Evolutionary conservation across 805 yeast species (phyloP).

Genomic region (Saccharomycodes ludwigii): DNA sequence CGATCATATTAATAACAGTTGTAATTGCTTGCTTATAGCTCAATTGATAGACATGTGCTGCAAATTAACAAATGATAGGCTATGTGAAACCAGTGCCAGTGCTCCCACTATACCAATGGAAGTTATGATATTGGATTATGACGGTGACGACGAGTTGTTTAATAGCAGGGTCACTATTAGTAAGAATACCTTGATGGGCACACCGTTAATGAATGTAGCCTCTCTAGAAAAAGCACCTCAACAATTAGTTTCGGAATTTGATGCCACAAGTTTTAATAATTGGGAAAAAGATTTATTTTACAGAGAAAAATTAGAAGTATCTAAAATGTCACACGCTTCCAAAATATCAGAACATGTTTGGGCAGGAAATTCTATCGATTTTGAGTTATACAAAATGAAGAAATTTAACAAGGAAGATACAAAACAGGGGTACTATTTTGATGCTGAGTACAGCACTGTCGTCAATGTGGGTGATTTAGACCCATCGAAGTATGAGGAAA

Average conservation of each 20-base stretch:
- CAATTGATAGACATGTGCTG: not conserved
- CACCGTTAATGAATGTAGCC: conserved; percentile 11
- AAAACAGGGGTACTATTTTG: conserved; percentile 7
- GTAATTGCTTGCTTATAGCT: conserved; percentile 4
- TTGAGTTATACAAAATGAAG: conserved; percentile 26
- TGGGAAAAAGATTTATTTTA: conserved; percentile 61
- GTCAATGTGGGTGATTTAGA: conserved; percentile 18
- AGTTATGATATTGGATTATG: too few relatives aligned
- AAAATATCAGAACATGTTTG: conserved; percentile 44
- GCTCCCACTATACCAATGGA: conserved; percentile 14
- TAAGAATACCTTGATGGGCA: conserved; percentile 14
- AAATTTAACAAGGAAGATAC: conserved; percentile 7
- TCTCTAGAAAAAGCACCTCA: conserved; percentile 10
- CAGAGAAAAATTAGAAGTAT: conserved; percentile 73
- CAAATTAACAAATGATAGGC: conserved; percentile 11
- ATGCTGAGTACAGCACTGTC: conserved; percentile 3
- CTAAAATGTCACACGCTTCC: conserved; percentile 74
- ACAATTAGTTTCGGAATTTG: conserved; percentile 24
- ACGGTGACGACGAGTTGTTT: conserved; percentile 8
- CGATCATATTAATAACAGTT: conserved; percentile 16
- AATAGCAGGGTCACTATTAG: conserved; percentile 7
- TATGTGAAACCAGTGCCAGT: conserved; percentile 15
- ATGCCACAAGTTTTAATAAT: conserved; percentile 32
- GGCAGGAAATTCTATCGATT: conserved; percentile 77
- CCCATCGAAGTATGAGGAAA: conserved; percentile 9